Percentiles rank a stretch among this genome's conserved stretches.
phyloP scores from a whole-genome alignment of 1,284 basidiomycete genomes.

The Trichosporon sp. region DNA sequence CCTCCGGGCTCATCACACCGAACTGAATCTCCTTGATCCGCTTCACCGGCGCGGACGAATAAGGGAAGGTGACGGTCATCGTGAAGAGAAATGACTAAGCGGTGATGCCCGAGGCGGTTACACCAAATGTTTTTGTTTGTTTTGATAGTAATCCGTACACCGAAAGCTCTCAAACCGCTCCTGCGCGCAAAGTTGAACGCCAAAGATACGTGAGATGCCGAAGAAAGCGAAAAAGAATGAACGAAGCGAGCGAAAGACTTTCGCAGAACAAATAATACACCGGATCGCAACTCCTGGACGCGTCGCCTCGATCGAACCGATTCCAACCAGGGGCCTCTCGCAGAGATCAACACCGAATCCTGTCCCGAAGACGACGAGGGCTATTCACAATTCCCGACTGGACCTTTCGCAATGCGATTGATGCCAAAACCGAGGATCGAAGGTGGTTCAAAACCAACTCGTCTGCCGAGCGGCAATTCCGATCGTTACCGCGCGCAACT shows the following conservation, averaged over 20 bases:
- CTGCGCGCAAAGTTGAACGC: not conserved
- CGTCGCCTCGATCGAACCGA: not conserved
- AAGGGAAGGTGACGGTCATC: conserved; percentile 55
- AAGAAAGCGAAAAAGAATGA: not conserved
- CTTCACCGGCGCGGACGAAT: conserved; percentile 85
- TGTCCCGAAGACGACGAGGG: conserved; percentile 1
- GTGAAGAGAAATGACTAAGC: conserved; percentile 13
- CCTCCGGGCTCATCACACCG: conserved; percentile 98
- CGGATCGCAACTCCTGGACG: not conserved
- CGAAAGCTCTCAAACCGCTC: not conserved
- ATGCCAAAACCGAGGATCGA: not conserved
- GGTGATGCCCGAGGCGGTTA: not conserved
- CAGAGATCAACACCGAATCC: conserved; percentile 1
- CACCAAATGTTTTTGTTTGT: conserved; percentile 6
- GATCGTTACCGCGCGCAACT: not conserved
- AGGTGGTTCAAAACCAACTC: not conserved
- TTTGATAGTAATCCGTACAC: not conserved
- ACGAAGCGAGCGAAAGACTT: not conserved
- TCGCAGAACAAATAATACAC: conserved; percentile 3
- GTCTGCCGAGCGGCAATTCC: not conserved
- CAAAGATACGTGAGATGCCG: not conserved
- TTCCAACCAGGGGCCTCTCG: not conserved
- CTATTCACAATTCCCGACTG: conserved; percentile 1
- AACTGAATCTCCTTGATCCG: conserved; percentile 98
- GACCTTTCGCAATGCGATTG: conserved; percentile 2